These are phyloP conservation scores for Anthracocystis walkeri DNA, from an alignment of 1,284 basidiomycete species.

Conservation along the genomic window DNA sequence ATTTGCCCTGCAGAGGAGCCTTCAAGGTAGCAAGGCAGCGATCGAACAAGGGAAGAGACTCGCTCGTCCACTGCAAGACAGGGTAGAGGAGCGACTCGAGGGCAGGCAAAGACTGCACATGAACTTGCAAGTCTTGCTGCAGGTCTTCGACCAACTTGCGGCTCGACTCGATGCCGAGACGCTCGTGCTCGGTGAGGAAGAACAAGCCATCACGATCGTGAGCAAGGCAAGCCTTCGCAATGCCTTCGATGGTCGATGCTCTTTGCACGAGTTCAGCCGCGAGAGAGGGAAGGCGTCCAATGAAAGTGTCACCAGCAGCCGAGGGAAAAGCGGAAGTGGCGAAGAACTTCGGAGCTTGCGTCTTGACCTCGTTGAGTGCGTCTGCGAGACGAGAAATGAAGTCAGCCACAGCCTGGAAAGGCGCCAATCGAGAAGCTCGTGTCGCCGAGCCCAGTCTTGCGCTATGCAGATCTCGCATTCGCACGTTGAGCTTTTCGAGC, in stretches of 20 bases:
- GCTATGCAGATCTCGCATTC: conserved; percentile 21
- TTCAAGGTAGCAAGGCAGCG: conserved; percentile 24
- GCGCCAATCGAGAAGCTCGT: conserved; percentile 9
- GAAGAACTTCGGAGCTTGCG: conserved; percentile 32
- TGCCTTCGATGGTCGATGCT: conserved; percentile 16
- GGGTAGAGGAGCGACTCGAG: conserved; percentile 41
- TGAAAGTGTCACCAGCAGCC: conserved; percentile 7
- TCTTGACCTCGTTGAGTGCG: conserved; percentile 31
- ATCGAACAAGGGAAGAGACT: conserved; percentile 9
- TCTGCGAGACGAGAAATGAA: conserved; percentile 38
- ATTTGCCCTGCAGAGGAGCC: conserved; percentile 15
- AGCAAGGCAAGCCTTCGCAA: conserved; percentile 8
- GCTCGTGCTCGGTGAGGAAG: conserved; percentile 35
- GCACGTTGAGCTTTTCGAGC: conserved; percentile 23
- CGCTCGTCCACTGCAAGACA: conserved; percentile 23
- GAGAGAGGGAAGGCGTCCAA: conserved; percentile 16
- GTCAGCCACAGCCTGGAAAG: conserved; percentile 30
- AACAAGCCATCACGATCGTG: conserved; percentile 9
- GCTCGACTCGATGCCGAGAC: conserved; percentile 8
- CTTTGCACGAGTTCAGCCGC: conserved; percentile 17
- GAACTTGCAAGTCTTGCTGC: conserved; percentile 14
- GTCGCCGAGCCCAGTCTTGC: conserved; percentile 10
- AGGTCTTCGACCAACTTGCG: conserved; percentile 17
- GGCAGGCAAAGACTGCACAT: conserved; percentile 18
- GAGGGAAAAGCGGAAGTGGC: conserved; percentile 33